Evolutionary conservation across 2,329 filamentous ascomycete species (phyloP), one percentile per base, ranked within the genome.

Genomic region (Colletotrichum caudatum): DNA sequence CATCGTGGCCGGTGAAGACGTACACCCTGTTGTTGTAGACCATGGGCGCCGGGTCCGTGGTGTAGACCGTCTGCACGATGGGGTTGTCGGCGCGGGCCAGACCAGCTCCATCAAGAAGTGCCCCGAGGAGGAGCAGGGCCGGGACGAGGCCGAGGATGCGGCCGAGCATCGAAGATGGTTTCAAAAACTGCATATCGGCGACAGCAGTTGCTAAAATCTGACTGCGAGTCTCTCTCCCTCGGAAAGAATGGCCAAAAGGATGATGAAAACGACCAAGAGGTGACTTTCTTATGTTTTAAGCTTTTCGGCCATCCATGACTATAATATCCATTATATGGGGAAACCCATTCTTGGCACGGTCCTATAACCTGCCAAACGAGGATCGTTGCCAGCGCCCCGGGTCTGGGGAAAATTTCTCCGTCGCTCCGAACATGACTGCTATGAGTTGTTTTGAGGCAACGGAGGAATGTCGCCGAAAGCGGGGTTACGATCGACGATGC

Each of bases 1-100:
- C 76, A 53, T 80, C 78, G 61, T 80, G 79, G 67, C 77, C 76
- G 20, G 77, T 80, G 64, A 79, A 79, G 48, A 80, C 65, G 64
- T 79, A 80, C 23, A 79, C 57, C 6, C 75, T 74, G 67, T 75
- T 74, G 46, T 79, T 74, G 58, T 77, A 74, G 1, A 80, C 73
- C 16, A 79, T 48, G 1, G 79, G 78, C 29, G 78, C 79, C 23
- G 79, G 79, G 37, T 66, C 64, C 11, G 54, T 44, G 14, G 56
- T 66, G 64, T 60, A 60, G 9, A 29, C 8, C 0, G 37, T 60
- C 20, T 60, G 57, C 18, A 60, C 39, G 29, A 60, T 46, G 8
- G 57, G 39, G 5, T 60, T 60, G 1, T 60, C 16, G 9, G 57
- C 39, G 14, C 29, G 39, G 23, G 14, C 26, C 14, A 9, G 26